Evolutionary conservation across 352 stramenopile genomes (phyloP), one percentile per base, ranked within the genome.

Genomic region (Phytophthora cryptogea): DNA sequence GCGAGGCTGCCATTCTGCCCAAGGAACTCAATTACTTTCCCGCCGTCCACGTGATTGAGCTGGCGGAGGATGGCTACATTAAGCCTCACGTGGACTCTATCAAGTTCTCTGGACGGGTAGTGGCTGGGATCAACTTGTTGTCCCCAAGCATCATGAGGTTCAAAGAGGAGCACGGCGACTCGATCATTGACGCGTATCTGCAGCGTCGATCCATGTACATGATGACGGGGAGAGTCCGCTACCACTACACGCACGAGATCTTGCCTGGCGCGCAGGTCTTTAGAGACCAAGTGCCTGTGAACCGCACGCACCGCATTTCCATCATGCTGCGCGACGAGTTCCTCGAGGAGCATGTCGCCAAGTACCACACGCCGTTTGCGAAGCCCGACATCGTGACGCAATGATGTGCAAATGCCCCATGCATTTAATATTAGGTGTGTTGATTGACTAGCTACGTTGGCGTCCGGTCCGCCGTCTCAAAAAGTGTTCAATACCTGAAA

Each of bases 241-340:
- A 92, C 62, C 72, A 91, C 63, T 95, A 95, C 77, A 91, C 82
- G 41, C 86, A 95, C 67, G 83, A 92, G 71, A 91, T 95, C 43
- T 64, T 95, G 4, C 82, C 82, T 7, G 82, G 79, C 33, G 43
- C 60, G 20, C 83, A 92, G 44, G 40, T 76, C 11, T 94, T 92
- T 46, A 64, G 64, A 59, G 68, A 62, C 40, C 37, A 85, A 32
- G 50, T 83, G n/a, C 63, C 65, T 4, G 78, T 94, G n/a, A 53
- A 85, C 31, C 84, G 84, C 59, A 92, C 82, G 28, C 78, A 81
- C 28, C 84, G 84, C 49, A 87, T 94, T 44, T 94, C 84, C n/a
- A 85, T 94, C 52, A 90, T 94, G 84, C 54, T 90, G 53, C 84
- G 84, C 36, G 84, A 91, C 52, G 72, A 89, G 28, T 86, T 86